These are phyloP conservation scores for Fusarium sororula DNA, from an alignment of 2,329 filamentous ascomycete genomes.

Conservation along the genomic window DNA sequence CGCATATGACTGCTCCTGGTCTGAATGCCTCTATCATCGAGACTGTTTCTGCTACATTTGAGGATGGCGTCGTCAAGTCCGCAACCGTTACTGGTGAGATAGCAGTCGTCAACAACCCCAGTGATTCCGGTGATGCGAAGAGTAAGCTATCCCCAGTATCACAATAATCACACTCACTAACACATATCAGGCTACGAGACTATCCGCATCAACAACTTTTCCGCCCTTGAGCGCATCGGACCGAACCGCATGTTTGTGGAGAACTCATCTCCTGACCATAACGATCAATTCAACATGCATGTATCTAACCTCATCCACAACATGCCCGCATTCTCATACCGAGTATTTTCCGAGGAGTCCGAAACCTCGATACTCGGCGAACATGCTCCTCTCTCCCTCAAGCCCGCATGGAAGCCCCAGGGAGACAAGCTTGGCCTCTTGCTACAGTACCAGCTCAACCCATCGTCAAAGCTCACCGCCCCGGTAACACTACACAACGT, in stretches of 20 bases:
- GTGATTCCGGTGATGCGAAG: slow-evolving; percentile 55
- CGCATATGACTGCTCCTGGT: slow-evolving; percentile 81
- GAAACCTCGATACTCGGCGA: slow-evolving; percentile 55
- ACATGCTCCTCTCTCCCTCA: slow-evolving; percentile 78
- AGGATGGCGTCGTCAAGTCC: slow-evolving; percentile 74
- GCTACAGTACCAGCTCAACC: slow-evolving; percentile 85
- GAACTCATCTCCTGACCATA: slow-evolving; percentile 68
- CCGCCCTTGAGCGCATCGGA: slow-evolving; percentile 88
- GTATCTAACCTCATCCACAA: no score
- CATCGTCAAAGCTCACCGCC: slow-evolving; percentile 60
- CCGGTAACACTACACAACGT: slow-evolving; percentile 72
- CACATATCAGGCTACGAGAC: slow-evolving; percentile 62
- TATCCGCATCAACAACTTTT: slow-evolving; percentile 88
- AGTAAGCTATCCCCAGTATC: slow-evolving; percentile 52
- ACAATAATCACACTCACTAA: neutral
- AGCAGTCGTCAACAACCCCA: slow-evolving; percentile 80
- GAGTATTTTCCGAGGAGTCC: slow-evolving; percentile 75
- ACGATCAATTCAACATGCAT: slow-evolving; percentile 84
- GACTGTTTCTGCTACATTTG: slow-evolving; percentile 86
- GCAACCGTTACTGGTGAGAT: slow-evolving; percentile 87
- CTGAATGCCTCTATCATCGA: slow-evolving; percentile 92
- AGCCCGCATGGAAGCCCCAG: slow-evolving; percentile 83
- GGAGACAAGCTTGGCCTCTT: slow-evolving; percentile 87
- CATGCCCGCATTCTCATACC: slow-evolving; percentile 90
- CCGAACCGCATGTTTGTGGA: slow-evolving; percentile 92